These are phyloP conservation scores for Sporothrix curviconia DNA, from an alignment of 2,329 filamentous ascomycete genomes.

Conservation along the genomic window DNA sequence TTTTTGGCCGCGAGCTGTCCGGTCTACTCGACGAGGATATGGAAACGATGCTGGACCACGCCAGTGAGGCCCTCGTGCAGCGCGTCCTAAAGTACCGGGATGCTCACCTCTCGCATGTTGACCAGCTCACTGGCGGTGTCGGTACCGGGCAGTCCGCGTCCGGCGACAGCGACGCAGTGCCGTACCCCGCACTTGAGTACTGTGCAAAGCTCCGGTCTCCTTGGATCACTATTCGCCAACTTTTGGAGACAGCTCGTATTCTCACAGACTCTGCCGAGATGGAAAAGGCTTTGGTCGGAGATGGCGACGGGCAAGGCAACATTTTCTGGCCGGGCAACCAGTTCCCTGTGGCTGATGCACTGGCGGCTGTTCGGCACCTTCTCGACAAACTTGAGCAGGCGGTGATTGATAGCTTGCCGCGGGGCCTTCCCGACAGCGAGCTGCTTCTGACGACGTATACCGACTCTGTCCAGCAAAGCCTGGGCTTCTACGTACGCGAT, in stretches of 20 bases:
- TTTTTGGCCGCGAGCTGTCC: conserved; percentile 40
- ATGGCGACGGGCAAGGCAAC: not conserved
- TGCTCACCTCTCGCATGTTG: no score
- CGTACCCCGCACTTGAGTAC: no score
- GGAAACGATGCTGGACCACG: conserved; percentile 42
- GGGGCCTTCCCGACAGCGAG: no score
- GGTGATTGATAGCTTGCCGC: not conserved
- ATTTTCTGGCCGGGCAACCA: no score
- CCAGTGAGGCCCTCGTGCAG: conserved; percentile 45
- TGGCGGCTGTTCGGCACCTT: not conserved
- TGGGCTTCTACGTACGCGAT: conserved; percentile 2
- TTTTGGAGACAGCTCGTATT: not conserved
- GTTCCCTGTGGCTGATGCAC: not conserved
- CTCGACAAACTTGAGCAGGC: not conserved
- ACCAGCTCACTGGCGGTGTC: no score
- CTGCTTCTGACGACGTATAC: not conserved
- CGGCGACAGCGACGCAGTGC: no score
- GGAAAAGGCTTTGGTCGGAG: not conserved
- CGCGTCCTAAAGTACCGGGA: conserved; percentile 29
- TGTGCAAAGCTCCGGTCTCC: no score
- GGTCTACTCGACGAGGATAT: conserved; percentile 52
- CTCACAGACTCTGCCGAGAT: not conserved
- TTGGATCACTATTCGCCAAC: no score
- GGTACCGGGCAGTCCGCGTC: no score
- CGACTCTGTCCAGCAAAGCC: not conserved